Evolutionary conservation across 306 rosid species (phyloP).

Genomic region (Lotus japonicus): DNA sequence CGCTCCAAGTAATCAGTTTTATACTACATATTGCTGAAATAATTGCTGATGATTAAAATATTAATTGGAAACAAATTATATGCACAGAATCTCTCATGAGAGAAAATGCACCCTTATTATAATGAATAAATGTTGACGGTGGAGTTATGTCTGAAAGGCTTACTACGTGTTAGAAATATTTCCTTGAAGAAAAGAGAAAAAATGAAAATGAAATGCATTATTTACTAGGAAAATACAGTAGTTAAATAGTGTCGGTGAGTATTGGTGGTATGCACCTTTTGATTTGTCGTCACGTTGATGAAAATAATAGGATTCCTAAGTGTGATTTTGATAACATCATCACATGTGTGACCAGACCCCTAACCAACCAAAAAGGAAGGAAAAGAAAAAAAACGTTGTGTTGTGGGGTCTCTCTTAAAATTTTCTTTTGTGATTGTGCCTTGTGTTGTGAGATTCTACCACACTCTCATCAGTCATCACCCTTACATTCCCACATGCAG

Average conservation of each 20-base stretch:
- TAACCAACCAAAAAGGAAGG: neutral
- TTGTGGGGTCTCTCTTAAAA: slow-evolving; percentile 10
- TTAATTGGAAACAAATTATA: no score
- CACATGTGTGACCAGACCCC: neutral
- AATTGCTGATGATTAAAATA: no score
- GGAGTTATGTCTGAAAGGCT: no score
- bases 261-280: neutral
- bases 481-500: slow-evolving; percentile 14
- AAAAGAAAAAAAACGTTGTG: neutral
- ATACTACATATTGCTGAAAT: no score
- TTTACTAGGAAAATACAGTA: neutral
- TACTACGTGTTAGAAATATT: no score
- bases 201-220: neutral
- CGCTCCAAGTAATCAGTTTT: no score
- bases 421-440: neutral
- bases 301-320: neutral
- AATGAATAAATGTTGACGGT: no score
- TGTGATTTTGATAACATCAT: neutral
- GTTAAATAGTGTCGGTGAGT: neutral
- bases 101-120: no score
- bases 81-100: no score
- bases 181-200: neutral
- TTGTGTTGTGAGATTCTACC: neutral
- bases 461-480: neutral
- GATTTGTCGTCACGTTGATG: neutral